Evolutionary conservation across 805 yeast genomes (phyloP).

Genomic region (Saccharomycopsis sp.): DNA sequence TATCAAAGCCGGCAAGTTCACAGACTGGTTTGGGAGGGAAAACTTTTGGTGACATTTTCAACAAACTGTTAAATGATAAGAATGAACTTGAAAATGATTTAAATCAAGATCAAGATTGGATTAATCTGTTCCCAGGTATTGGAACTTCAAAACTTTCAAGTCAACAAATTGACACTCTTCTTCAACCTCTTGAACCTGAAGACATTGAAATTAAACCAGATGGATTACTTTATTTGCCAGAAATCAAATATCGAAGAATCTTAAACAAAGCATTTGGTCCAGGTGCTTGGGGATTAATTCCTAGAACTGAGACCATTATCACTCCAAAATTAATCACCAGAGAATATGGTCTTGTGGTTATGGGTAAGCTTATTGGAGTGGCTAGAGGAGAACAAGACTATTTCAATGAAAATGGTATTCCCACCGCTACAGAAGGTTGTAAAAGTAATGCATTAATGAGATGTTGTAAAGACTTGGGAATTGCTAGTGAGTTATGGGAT

Average conservation of each 20-base stretch:
- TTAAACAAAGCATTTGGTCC: conserved; percentile 92
- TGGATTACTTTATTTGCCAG: conserved; percentile 85
- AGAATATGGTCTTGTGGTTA: conserved; percentile 81
- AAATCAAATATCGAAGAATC: conserved; percentile 87
- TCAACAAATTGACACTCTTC: conserved; percentile 47
- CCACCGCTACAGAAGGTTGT: conserved; percentile 97
- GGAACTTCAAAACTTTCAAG: conserved; percentile 68
- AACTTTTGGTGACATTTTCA: too few relatives aligned
- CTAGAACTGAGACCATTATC: conserved; percentile 75
- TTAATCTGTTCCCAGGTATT: conserved; percentile 76
- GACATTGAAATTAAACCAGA: conserved; percentile 96
- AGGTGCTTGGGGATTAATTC: conserved; percentile 98
- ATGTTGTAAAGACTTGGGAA: conserved; percentile 94
- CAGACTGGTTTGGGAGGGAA: too few relatives aligned
- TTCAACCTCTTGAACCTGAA: conserved; percentile 48
- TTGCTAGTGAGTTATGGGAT: conserved; percentile 97
- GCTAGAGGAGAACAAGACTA: conserved; percentile 96
- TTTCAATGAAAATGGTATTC: conserved; percentile 74
- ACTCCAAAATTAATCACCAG: conserved; percentile 70
- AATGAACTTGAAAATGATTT: too few relatives aligned
- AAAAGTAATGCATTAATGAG: conserved; percentile 95
- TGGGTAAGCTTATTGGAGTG: conserved; percentile 80
- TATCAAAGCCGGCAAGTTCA: too few relatives aligned
- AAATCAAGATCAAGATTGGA: conserved; percentile 48
- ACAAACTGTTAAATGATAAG: too few relatives aligned